Conservation (phyloP, 2,329 filamentous ascomycete genomes). For the Microdochium bolleyi region DNA sequence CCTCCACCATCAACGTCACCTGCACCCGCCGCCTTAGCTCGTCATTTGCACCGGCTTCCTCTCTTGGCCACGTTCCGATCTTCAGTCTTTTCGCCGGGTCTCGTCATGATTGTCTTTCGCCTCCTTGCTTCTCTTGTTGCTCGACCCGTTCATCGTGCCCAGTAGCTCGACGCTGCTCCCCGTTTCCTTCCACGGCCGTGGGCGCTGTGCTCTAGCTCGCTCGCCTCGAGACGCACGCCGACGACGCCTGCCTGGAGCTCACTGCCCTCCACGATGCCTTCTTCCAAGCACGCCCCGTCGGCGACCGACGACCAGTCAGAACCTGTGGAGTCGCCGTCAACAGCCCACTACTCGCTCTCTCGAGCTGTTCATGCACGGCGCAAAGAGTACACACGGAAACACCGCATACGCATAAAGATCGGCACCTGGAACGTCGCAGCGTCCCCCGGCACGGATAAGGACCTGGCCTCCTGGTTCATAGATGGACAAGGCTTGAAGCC, state of each 20-base stretch:
- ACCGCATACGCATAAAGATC: slow-evolving; percentile 75
- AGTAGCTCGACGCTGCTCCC: too few species aligned
- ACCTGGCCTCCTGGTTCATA: slow-evolving; percentile 84
- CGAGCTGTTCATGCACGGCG: slow-evolving; percentile 63
- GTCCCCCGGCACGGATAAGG: slow-evolving; percentile 76
- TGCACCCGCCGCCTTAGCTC: not conserved
- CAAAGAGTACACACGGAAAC: slow-evolving; percentile 69
- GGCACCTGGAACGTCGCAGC: slow-evolving; percentile 94
- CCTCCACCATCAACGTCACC: not conserved
- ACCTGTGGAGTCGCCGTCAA: slow-evolving; percentile 30
- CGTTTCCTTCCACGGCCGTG: too few species aligned
- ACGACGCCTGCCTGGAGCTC: not conserved
- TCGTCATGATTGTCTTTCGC: too few species aligned
- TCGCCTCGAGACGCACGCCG: not conserved
- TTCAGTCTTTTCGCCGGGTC: too few species aligned
- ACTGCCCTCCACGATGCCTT: not conserved
- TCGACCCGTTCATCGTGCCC: too few species aligned
- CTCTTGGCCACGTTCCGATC: too few species aligned
- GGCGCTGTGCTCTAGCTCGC: too few species aligned
- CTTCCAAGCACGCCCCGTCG: not conserved
- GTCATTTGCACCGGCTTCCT: too few species aligned
- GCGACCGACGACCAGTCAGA: slow-evolving; percentile 18
- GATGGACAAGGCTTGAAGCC: slow-evolving; percentile 64
- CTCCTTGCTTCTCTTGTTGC: too few species aligned
- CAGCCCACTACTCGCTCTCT: slow-evolving; percentile 51